phyloP scores from a whole-genome alignment of 164 flowering plant species.

The Berberis thunbergii region DNA sequence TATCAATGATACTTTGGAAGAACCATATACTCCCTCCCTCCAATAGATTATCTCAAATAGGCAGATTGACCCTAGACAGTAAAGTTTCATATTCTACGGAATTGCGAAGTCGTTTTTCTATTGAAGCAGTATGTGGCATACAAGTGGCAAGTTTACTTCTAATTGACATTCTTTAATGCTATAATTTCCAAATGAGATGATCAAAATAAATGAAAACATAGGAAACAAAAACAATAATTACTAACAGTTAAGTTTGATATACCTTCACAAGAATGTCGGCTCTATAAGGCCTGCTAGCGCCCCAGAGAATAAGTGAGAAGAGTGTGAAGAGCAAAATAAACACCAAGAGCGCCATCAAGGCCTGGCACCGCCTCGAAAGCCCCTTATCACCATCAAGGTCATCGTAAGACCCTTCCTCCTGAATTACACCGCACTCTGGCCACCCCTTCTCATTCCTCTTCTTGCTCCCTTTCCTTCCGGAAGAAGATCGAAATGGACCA shows the following conservation, averaged over 20 bases:
- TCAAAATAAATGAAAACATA: background rate
- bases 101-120: too few species aligned
- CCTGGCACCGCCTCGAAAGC: conserved; percentile 28
- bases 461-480: conserved; percentile 52
- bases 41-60: too few species aligned
- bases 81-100: too few species aligned
- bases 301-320: conserved; percentile 62
- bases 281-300: conserved; percentile 53
- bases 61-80: too few species aligned
- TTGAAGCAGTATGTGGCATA: too few species aligned
- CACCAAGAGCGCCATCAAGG: conserved; percentile 16
- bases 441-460: conserved; percentile 92
- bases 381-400: conserved; percentile 36
- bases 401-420: conserved; percentile 77
- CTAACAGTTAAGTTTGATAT: background rate
- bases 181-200: background rate
- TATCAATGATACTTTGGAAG: too few species aligned
- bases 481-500: conserved; percentile 77
- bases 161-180: too few species aligned
- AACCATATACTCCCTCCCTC: too few species aligned
- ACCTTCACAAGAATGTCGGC: conserved; percentile 43
- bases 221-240: too few species aligned
- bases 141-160: too few species aligned
- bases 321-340: conserved; percentile 26
- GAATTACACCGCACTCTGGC: conserved; percentile 88